These are phyloP conservation scores for Fomitopsis betulina DNA, from an alignment of 1,284 basidiomycete genomes.

Conservation along the genomic window DNA sequence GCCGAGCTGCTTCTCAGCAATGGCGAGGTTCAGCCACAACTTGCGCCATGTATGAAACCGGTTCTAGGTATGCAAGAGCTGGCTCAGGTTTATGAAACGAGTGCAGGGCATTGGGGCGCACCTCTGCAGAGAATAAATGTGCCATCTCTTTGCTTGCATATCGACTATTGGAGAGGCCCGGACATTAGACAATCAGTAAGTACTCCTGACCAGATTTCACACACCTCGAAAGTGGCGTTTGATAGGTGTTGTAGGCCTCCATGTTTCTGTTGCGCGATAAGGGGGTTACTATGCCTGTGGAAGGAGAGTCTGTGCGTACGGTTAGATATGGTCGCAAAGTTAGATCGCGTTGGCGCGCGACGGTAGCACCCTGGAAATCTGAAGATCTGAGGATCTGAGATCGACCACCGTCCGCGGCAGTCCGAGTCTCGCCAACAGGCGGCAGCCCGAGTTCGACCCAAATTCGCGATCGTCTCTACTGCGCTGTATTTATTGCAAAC, in stretches of 20 bases:
- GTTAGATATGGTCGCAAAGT: constrained; percentile 52
- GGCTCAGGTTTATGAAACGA: background rate
- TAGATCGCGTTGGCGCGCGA: background rate
- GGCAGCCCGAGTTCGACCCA: too few species aligned
- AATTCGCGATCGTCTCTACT: too few species aligned
- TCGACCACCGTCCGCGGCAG: background rate
- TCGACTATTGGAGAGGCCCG: constrained; percentile 51
- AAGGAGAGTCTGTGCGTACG: constrained; percentile 48
- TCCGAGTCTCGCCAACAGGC: background rate
- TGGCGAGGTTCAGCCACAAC: constrained; percentile 95
- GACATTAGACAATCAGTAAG: background rate
- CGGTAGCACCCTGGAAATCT: background rate
- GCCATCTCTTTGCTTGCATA: constrained; percentile 99
- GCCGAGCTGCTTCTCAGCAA: constrained; percentile 95
- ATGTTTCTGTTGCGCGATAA: constrained; percentile 28
- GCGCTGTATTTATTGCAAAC: too few species aligned
- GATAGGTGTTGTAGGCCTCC: constrained; percentile 67
- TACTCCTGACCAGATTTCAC: background rate
- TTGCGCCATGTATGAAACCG: constrained; percentile 97
- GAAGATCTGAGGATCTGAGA: background rate
- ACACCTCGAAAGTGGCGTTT: constrained; percentile 73
- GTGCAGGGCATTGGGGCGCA: constrained; percentile 31
- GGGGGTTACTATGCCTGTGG: constrained; percentile 28
- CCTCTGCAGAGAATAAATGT: constrained; percentile 88
- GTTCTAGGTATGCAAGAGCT: constrained; percentile 48